Conservation (phyloP, 768 basidiomycete species). For the Pisolithus sp. region DNA sequence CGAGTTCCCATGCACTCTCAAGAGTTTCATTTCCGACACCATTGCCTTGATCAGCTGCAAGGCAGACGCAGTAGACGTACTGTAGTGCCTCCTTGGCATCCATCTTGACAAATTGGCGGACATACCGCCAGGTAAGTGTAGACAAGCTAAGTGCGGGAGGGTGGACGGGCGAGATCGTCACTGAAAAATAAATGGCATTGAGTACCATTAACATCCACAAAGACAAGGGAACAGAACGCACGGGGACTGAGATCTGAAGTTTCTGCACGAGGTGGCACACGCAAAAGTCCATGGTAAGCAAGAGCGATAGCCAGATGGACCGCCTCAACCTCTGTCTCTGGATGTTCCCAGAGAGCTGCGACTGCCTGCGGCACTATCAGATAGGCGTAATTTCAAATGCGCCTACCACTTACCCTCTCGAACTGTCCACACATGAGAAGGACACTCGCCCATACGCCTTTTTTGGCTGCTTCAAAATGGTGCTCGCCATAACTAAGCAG, state of each 20-base stretch:
- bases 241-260: conserved; percentile 79
- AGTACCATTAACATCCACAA: neutral
- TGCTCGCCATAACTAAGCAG: conserved; percentile 73
- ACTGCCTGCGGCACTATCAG: conserved; percentile 56
- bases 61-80: conserved; percentile 83
- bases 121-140: conserved; percentile 86
- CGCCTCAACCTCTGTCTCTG: conserved; percentile 85
- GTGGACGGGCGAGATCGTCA: conserved; percentile 59
- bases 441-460: conserved; percentile 75
- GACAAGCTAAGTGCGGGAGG: conserved; percentile 75
- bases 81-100: conserved; percentile 93
- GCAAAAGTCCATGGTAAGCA: conserved; percentile 87
- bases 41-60: conserved; percentile 65
- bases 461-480: conserved; percentile 65
- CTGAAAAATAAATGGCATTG: conserved; percentile 30
- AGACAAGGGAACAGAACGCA: conserved; percentile 33
- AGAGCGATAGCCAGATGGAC: conserved; percentile 90
- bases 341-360: conserved; percentile 82
- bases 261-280: conserved; percentile 75
- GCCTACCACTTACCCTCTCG: conserved; percentile 58
- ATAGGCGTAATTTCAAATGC: neutral
- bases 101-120: conserved; percentile 86
- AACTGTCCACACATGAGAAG: conserved; percentile 91
- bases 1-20: conserved; percentile 74
- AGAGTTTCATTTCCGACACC: conserved; percentile 81